Evolutionary conservation across 495 filamentous ascomycete species (phyloP), one percentile per base, ranked within the genome.

Genomic region (Astrothelium subdiscretum): DNA sequence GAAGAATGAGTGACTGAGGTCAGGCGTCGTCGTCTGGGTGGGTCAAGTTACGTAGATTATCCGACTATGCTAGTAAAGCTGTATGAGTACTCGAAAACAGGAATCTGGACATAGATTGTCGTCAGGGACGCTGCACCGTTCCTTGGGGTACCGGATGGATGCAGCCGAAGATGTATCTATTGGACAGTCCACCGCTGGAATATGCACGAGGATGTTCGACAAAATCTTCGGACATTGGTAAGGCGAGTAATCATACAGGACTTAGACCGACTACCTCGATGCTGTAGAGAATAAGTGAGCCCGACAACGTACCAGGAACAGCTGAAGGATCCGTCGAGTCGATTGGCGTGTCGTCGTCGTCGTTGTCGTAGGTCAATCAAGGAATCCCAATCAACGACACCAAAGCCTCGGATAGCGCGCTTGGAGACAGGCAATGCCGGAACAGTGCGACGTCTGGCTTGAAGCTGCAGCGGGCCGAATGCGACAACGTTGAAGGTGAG

Each of bases 1-100:
- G 24, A 54, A 54, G 48, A 54, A 54, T 54, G 48, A 54, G 48
- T 29, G 48, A 54, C 48, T 54, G 24, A 54, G 48, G 48, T 54
- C 48, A 29, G 48, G 15, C 8, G 48, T 1, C 5, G 20, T 29
- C 29, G 5, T 54, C 48, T 2, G 6, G 24, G 24, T 8, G 5
- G 22, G 48, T 15, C 22, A 10, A 26, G 48, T 4, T 48, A 20
- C 48, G 48, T 54, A 2, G 20, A 11, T 5, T 3, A 29, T 54
- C 22, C 48, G 24, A 24, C 20, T 8, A 29, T 26, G 11, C 11
- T 29, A 11, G 29, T 2, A 20, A 2, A 8, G 20, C 24, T 11
- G 48, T 54, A 20, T 12, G 15, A 24, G 20, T 29, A 24, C 22
- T 54, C 11, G 8, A 8, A 38, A 54, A 15, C 24, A 29, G n/a